Conservation (phyloP, 495 filamentous ascomycete species). For the Hypoxylon rickii region DNA sequence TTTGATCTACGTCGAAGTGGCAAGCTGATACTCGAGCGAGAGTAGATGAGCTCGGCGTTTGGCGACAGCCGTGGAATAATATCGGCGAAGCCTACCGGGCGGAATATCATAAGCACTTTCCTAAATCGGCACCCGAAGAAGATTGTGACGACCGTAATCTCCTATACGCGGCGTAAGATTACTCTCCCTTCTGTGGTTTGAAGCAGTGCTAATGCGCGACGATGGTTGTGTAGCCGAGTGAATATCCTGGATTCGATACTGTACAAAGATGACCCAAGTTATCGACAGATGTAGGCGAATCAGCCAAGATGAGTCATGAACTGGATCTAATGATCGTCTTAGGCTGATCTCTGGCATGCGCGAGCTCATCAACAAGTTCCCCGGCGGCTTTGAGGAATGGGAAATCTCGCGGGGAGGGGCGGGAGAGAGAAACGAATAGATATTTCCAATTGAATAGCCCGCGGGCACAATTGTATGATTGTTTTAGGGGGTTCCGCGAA, state of each 20-base stretch:
- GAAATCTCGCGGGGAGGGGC: neutral
- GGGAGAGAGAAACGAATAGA: neutral
- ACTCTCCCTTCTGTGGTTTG: too few species aligned
- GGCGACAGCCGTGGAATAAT: constrained; percentile 30
- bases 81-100: constrained; percentile 15
- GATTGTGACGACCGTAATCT: constrained; percentile 40
- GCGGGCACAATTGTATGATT: too few species aligned
- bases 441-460: too few species aligned
- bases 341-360: constrained; percentile 29
- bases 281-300: constrained; percentile 22
- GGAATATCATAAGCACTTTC: constrained; percentile 30
- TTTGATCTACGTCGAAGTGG: neutral
- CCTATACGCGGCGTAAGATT: constrained; percentile 32
- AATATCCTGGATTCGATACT: constrained; percentile 30
- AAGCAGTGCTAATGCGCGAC: too few species aligned
- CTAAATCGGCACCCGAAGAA: constrained; percentile 27
- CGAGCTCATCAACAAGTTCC: constrained; percentile 25
- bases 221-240: constrained; percentile 27
- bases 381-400: constrained; percentile 26
- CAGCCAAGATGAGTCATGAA: neutral
- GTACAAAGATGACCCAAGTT: constrained; percentile 26
- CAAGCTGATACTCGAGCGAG: neutral
- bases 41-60: constrained; percentile 29
- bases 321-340: constrained; percentile 1
- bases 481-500: too few species aligned